Evolutionary conservation across 345 rosid genomes (phyloP), one percentile per base, ranked within the genome.

Genomic region (Bretschneidera sinensis): DNA sequence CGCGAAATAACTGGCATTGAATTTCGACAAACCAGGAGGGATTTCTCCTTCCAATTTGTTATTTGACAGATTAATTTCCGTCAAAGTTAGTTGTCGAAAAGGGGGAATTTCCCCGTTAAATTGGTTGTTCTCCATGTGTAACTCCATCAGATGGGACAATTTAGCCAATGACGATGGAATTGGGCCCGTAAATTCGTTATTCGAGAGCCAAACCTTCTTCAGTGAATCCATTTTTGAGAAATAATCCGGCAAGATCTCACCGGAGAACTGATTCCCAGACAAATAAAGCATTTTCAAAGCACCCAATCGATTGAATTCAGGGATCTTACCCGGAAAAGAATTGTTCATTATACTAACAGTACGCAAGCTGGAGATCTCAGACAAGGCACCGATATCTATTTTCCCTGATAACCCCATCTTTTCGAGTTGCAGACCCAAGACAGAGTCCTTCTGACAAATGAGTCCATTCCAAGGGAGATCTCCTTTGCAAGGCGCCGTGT

Each of bases 231-330:
- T 86, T 0, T 71, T 76, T 0, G 19, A 28, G 61, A 94, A 90
- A 58, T 71, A 88, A 21, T 67, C 64, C 1, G 70, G 39, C 0
- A 83, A 72, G 2, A 94, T 94, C 33, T 67, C 74, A 15, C 95
- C 92, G 0, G 92, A 83, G 67, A 94, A 90, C 31, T 66, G 77
- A 53, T 90, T 90, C 17, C 81, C 78, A 0, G 87, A 73, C 62
- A 94, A 43, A 72, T 61, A 86, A 11, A 90, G 24, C 21, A 81
- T 76, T 72, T 54, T 79, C 48, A 88, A 53, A 39, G 74, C 59
- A 19, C 75, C 76, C 53, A 90, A 74, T 13, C 83, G 88, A 72
- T 74, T 75, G 57, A 94, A 62, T 43, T 73, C 82, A 0, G 96
- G 99, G 50, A 86, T 73, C 5, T 31, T 0, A 24, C 97, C 97